Percentiles rank a stretch among this genome's conserved stretches.
phyloP scores from a whole-genome alignment of 495 filamentous ascomycete species.

The Penicillium bialowiezense region DNA sequence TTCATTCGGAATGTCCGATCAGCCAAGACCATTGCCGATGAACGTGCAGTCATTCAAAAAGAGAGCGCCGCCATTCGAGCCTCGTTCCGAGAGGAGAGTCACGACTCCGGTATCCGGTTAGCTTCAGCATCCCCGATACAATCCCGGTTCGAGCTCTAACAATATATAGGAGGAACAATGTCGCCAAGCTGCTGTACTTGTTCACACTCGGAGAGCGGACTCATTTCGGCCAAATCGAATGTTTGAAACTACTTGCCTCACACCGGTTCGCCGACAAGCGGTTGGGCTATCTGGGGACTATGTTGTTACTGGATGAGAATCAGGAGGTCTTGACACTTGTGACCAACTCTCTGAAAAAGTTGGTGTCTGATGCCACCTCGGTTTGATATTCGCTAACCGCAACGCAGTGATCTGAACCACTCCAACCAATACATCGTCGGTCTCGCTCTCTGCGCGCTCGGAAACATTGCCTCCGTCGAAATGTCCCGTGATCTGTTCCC shows the following conservation, averaged over 20 bases:
- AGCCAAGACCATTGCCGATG: slow-evolving; percentile 97
- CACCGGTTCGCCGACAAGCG: slow-evolving; percentile 98
- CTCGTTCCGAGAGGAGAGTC: slow-evolving; percentile 95
- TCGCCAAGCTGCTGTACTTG: slow-evolving; percentile 95
- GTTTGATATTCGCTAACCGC: slow-evolving; percentile 13
- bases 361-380: slow-evolving; percentile 23
- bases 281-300: slow-evolving; percentile 92
- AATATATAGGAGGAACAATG: slow-evolving; percentile 84
- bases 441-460: slow-evolving; percentile 89
- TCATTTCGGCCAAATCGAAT: slow-evolving; percentile 99
- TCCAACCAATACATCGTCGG: slow-evolving; percentile 99
- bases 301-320: slow-evolving; percentile 95
- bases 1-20: slow-evolving; percentile 99
- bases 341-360: slow-evolving; percentile 97
- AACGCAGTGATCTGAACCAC: slow-evolving; percentile 81
- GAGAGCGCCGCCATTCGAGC: slow-evolving; percentile 96
- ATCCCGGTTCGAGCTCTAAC: slow-evolving; percentile 22
- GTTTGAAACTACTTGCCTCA: slow-evolving; percentile 92
- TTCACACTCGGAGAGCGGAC: slow-evolving; percentile 98
- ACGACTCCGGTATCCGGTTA: slow-evolving; percentile 84
- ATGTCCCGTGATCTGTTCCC: slow-evolving; percentile 98
- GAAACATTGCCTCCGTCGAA: slow-evolving; percentile 95
- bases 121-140: slow-evolving; percentile 14
- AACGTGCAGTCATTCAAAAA: slow-evolving; percentile 96
- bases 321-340: slow-evolving; percentile 96